A percentile compares a stretch with the other conserved stretches of the same genome.
Evolutionary conservation across 345 rosid species (phyloP).

Genomic region (Bruguiera sexangula): DNA sequence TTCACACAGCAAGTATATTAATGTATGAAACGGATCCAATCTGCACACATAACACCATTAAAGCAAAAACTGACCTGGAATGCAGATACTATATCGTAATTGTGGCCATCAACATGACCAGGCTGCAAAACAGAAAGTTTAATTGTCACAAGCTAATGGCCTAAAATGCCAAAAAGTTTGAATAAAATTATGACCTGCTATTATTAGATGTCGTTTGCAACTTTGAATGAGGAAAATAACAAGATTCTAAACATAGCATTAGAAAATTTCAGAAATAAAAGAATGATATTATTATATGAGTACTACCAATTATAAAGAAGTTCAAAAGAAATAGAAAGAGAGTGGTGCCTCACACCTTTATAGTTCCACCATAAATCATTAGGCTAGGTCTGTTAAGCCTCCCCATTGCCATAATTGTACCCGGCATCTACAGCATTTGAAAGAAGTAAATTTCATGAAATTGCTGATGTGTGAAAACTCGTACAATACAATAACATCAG

Average conservation of each 20-base stretch:
- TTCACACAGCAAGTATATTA: neutral
- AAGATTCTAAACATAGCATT: no score
- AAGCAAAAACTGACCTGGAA: conserved; percentile 63
- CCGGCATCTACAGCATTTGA: conserved; percentile 73
- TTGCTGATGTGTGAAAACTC: conserved; percentile 3
- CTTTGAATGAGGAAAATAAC: neutral
- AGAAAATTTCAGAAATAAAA: neutral
- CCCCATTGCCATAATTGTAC: conserved; percentile 99
- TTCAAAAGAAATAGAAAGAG: neutral
- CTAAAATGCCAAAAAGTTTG: neutral
- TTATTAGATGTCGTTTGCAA: neutral
- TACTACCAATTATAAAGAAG: neutral
- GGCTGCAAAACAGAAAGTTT: conserved; percentile 59
- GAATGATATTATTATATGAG: neutral
- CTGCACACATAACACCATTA: neutral
- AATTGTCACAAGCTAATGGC: conserved; percentile 4
- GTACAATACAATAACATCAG: no score
- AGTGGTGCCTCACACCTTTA: conserved; percentile 52
- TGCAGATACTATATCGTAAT: conserved; percentile 82
- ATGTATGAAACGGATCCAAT: neutral
- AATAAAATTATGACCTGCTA: neutral
- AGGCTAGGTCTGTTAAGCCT: conserved; percentile 92
- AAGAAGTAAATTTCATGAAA: conserved; percentile 13
- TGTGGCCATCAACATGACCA: conserved; percentile 75
- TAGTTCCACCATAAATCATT: conserved; percentile 96